Base-by-base conservation (phyloP, 345 rosid genomes). In the Adansonia digitata region DNA sequence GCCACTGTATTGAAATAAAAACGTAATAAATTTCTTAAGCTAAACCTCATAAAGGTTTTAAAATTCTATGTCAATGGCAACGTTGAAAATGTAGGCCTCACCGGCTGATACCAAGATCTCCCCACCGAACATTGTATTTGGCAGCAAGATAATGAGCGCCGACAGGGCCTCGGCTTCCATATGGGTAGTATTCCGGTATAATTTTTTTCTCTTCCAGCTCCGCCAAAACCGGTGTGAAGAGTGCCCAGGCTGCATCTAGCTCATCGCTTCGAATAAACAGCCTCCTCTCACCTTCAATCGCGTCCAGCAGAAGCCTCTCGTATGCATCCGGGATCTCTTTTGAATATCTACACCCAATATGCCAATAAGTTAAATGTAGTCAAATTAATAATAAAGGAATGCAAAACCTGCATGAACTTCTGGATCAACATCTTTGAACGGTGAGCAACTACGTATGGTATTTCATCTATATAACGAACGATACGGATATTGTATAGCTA, bases 81-180 rank as follows among this genome's bases (percentile, higher is more conserved):
- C 17, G 40, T 29, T 34, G 26, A 29, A 29, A 48, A n/a, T 29
- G 26, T 27, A 29, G 9, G 9, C 26, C 60, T 82, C 79, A 90
- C 73, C n/a, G 63, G 63, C n/a, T 14, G 18, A 57, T 12, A 53
- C 88, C 82, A n/a, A 93, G 77, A 66, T 93, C 99, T 14, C 97
- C 99, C 99, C 99, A 95, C 55, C 85, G 89, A 61, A 95, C 97
- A 14, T 91, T 91, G 85, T 95, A 85, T 81, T 85, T 87, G 40
- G 99, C 99, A 5, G 99, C 96, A 52, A 95, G 97, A 79, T 95
- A 95, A 80, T 95, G 99, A 69, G 99, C 99, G 61, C 98, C 99
- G 0, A 93, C 98, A 15, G 99, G 98, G 71, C 99, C 99, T 49
- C 99, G 93, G 77, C 98, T 95, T n/a, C 99, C 97, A 12, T 91